A percentile compares a stretch with the other conserved stretches of the same genome.
These are phyloP conservation scores for Dryadomyces quercus-mongolicae DNA, from an alignment of 2,329 filamentous ascomycete species.

Conservation along the genomic window DNA sequence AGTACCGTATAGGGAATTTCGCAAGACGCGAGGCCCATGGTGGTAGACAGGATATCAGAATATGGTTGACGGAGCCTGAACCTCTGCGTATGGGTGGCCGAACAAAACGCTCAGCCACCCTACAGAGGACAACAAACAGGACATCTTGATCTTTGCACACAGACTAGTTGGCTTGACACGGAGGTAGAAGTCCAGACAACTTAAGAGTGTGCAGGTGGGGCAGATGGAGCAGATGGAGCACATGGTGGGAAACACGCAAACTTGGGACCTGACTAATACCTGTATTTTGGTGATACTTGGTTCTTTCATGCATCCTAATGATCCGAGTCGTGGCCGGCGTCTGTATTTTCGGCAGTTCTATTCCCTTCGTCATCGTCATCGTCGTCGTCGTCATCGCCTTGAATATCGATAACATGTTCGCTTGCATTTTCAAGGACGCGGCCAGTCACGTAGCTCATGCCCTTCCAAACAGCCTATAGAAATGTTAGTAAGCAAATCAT, in stretches of 20 bases:
- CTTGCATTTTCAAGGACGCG: conserved; percentile 64
- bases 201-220: conserved; percentile 76
- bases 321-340: background rate
- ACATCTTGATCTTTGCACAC: conserved; percentile 66
- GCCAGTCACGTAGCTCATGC: conserved; percentile 61
- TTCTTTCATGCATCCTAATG: conserved; percentile 10
- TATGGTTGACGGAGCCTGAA: conserved; percentile 22
- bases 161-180: conserved; percentile 93
- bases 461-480: conserved; percentile 64
- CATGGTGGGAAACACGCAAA: background rate
- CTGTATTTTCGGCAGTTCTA: background rate
- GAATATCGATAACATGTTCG: conserved; percentile 71
- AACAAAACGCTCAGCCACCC: conserved; percentile 39
- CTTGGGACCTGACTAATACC: background rate
- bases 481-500: conserved; percentile 19
- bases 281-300: background rate
- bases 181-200: conserved; percentile 71
- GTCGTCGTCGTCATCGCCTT: conserved; percentile 46
- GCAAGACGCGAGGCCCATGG: conserved; percentile 7
- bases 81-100: conserved; percentile 14
- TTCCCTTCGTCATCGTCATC: conserved; percentile 36
- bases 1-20: conserved; percentile 1
- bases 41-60: background rate
- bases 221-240: conserved; percentile 40
- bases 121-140: conserved; percentile 22